Conservation (phyloP, 2,329 filamentous ascomycete species). For the Neoscytalidium dimidiatum region DNA sequence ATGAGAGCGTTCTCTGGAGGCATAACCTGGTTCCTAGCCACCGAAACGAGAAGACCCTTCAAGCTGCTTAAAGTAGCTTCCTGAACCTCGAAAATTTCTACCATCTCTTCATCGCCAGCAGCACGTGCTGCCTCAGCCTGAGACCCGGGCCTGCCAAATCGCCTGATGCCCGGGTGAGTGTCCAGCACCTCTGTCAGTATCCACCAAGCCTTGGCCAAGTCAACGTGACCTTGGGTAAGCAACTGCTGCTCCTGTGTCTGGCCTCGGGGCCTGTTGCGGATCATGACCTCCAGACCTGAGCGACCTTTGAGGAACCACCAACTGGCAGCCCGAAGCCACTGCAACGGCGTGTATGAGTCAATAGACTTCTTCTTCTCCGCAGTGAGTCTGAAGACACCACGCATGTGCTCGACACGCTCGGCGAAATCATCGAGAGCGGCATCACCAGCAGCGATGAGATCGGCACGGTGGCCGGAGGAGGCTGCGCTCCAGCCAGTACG, state of each 20-base stretch:
- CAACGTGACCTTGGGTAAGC: constrained; percentile 76
- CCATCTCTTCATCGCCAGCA: constrained; percentile 47
- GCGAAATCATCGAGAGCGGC: constrained; percentile 69
- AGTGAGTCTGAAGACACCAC: constrained; percentile 74
- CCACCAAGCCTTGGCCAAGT: constrained; percentile 86
- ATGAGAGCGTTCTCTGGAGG: constrained; percentile 66
- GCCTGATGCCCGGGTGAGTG: constrained; percentile 33
- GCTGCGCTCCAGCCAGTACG: constrained; percentile 12
- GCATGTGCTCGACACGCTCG: constrained; percentile 70
- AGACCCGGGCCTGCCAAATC: constrained; percentile 28
- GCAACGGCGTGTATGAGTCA: constrained; percentile 61
- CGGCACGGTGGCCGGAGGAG: constrained; percentile 15
- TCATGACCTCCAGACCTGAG: constrained; percentile 69
- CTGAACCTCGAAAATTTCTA: constrained; percentile 52
- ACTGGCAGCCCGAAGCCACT: constrained; percentile 71
- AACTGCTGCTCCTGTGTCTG: constrained; percentile 47
- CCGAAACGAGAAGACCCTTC: constrained; percentile 74
- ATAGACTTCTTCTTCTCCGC: constrained; percentile 72
- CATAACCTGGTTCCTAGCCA: constrained; percentile 80
- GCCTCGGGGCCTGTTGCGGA: constrained; percentile 63
- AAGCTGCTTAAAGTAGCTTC: constrained; percentile 65
- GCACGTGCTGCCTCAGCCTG: constrained; percentile 43
- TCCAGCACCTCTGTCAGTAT: constrained; percentile 54
- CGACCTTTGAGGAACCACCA: constrained; percentile 93
- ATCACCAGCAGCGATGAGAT: constrained; percentile 24